Evolutionary conservation across 805 yeast species (phyloP), one percentile per base, ranked within the genome.

Genomic region (Wickerhamiella lipophila): DNA sequence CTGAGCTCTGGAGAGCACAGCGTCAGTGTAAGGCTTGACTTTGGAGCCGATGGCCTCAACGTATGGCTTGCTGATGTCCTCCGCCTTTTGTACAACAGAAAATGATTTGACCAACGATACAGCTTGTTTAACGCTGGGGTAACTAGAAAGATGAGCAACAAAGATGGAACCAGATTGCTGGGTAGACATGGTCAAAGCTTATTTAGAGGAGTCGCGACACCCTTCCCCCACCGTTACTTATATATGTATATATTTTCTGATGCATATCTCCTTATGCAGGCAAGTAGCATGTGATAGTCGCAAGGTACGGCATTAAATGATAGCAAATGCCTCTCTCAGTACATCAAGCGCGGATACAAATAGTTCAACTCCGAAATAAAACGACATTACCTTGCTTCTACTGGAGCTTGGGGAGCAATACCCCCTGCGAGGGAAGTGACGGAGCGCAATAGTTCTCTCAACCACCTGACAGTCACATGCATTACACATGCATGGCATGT

Each of bases 71-170:
- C 35, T 21, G 29, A 45, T 13, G 9, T 34, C 42, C 26, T 30
- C 36, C 15, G 48, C 48, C 48, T 45, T 45, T 27, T 76, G 75
- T 49, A 72, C 70, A 27, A 74, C 69, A 16, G 81, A 80, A 56
- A 75, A 73, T n/a, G 81, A 75, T 13, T 78, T 76, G 42, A 75
- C 58, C 53, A 77, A 63, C 3, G 81, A 81, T 46, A 75, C 74
- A 44, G 76, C 54, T 8, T 81, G 79, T 11, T 78, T 74, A 39
- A 77, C 61, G 3, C 79, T 80, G 6, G 81, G 79, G 51, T 65
- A 67, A 32, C 71, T 66, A 49, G 77, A 68, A 51, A 75, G 59
- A 54, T 67, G 73, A 40, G 79, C 77, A 47, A 77, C 73, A 64
- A 65, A 32, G 12, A 32, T 32, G 19, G 38, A 32, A n/a, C 38